Percentiles rank a stretch among this genome's conserved stretches.
Evolutionary conservation across 495 filamentous ascomycete genomes (phyloP).

Genomic region (Delitschia confertaspora): DNA sequence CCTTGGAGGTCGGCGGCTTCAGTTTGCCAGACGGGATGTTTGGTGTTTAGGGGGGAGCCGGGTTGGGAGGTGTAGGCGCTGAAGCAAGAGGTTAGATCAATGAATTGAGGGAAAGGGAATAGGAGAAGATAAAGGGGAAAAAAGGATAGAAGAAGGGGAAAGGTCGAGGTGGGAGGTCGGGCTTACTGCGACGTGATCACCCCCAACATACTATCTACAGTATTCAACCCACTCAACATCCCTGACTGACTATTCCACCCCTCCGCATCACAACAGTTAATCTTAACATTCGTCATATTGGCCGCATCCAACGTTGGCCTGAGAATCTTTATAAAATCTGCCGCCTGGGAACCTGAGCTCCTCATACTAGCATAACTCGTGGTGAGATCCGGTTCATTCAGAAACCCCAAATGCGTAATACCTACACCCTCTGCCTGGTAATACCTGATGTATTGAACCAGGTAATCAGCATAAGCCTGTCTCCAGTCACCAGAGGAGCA

Average conservation of each 20-base stretch:
- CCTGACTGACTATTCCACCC: conserved; percentile 20
- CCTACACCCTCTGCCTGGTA: conserved; percentile 17
- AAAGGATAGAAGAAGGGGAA: background rate
- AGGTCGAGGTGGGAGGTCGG: background rate
- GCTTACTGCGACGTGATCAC: conserved; percentile 16
- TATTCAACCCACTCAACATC: conserved; percentile 6
- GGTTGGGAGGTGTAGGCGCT: conserved; percentile 15
- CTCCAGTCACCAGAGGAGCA: conserved; percentile 24
- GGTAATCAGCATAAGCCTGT: conserved; percentile 25
- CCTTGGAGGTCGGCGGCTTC: conserved; percentile 31
- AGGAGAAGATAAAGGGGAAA: no score
- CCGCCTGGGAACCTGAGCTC: conserved; percentile 17
- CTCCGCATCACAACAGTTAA: conserved; percentile 24
- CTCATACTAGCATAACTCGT: conserved; percentile 26
- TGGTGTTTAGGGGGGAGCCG: conserved; percentile 10
- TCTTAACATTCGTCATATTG: conserved; percentile 2
- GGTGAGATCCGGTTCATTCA: conserved; percentile 24
- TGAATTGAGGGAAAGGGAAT: no score
- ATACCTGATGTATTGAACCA: conserved; percentile 26
- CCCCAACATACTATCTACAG: conserved; percentile 4
- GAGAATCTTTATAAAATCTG: conserved; percentile 25
- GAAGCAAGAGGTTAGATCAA: background rate
- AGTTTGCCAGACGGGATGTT: conserved; percentile 19
- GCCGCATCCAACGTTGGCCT: conserved; percentile 22
- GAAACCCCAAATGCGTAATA: conserved; percentile 21